Base-by-base conservation (phyloP, 257 asterid genomes). In the Nicotiana benthamiana region DNA sequence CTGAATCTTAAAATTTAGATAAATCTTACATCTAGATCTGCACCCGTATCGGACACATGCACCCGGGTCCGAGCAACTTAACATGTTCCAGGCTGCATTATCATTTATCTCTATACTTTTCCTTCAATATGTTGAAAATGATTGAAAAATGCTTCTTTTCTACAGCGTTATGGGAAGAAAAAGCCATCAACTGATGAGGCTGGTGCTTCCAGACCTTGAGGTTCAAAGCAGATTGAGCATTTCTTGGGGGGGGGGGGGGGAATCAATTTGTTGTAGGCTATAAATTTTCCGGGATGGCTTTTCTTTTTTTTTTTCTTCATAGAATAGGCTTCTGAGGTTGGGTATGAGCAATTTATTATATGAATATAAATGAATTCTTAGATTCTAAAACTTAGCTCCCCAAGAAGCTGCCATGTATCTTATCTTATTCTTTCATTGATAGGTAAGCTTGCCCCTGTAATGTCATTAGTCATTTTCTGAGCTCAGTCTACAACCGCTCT, bases 161-260 rank as follows among this genome's bases (percentile, higher is more conserved):
- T 79, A 75, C 97, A 95, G 98, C 98, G 97, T 62, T 95, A 92
- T 10, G 96, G 97, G 77, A 95, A 93, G 91, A 93, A 90, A 90
- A 90, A 79, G 79, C 87, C 84, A 83, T 85, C 92, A 36, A 18
- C 87, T 56, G 97, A 92, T 57, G 98, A 93, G 53, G 43, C 90
- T n/a, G 84, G 78, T 88, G 56, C 72, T 46, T 80, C 85, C 63
- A 87, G 90, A 86, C 89, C 94, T 83, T 94, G 85, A 88, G 80
- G 61, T 76, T 83, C 86, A 83, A 89, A 88, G 81, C 81, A 87
- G 87, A 77, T 68, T 79, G 85, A 83, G 80, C 79, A 66, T 59
- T 84, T 22, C 62, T 63, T 74, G 88, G 60, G 62, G 82, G 88
- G 83, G 26, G 56, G 88, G 60, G 62, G 82, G 88, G 83, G 26